Evolutionary conservation across 192 early-diverging fungal species (phyloP).

Genomic region (Coemansia sp.): DNA sequence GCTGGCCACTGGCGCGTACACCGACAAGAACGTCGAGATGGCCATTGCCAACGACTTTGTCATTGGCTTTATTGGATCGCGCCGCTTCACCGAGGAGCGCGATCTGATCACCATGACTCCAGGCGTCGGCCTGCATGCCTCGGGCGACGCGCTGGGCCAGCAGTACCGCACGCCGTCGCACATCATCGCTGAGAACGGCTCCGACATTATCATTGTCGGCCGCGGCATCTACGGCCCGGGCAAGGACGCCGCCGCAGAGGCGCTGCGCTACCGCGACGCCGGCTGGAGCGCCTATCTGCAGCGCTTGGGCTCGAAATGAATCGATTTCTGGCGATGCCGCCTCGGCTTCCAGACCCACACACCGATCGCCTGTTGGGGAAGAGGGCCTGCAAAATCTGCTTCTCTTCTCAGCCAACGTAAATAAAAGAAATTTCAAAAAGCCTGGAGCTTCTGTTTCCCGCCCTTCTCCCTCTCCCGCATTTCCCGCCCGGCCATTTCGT

Average conservation of each 20-base stretch:
- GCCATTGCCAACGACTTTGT: conserved; percentile 89
- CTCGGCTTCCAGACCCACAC: too few species aligned
- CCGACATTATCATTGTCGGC: conserved; percentile 98
- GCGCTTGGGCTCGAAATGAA: conserved; percentile 12
- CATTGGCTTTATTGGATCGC: conserved; percentile 85
- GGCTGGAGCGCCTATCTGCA: conserved; percentile 95
- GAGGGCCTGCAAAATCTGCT: not conserved
- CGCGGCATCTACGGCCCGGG: conserved; percentile 91
- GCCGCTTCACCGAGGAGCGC: conserved; percentile 61
- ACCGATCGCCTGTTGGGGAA: too few species aligned
- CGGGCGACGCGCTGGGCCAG: conserved; percentile 87
- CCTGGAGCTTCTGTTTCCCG: too few species aligned
- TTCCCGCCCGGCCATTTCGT: not conserved
- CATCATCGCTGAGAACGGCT: conserved; percentile 76
- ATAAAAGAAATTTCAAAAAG: too few species aligned
- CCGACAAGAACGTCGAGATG: conserved; percentile 77
- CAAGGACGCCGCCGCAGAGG: conserved; percentile 65
- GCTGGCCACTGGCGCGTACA: conserved; percentile 77
- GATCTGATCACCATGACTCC: conserved; percentile 96
- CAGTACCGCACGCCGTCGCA: conserved; percentile 89
- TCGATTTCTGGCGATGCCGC: too few species aligned
- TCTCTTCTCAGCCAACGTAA: not conserved
- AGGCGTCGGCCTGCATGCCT: conserved; percentile 81
- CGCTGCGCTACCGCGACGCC: conserved; percentile 80
- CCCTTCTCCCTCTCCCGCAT: not conserved